Conservation (phyloP, 2,329 filamentous ascomycete genomes). For the Fusarium sp. region DNA sequence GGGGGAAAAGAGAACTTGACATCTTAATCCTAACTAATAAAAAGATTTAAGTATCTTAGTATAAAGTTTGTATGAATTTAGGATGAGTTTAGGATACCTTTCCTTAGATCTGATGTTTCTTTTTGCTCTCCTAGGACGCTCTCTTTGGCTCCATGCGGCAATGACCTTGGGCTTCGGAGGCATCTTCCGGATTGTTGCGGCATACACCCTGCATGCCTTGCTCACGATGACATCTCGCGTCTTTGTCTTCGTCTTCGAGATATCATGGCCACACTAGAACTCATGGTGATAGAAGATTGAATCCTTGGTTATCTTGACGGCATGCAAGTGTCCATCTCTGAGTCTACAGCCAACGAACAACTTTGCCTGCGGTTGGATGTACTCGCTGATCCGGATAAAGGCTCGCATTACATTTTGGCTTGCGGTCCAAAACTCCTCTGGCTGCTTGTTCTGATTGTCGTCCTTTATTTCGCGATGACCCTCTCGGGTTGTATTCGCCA, state of each 20-base stretch:
- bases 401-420: not conserved
- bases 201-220: not conserved
- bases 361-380: not conserved
- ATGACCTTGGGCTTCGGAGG: not conserved
- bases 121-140: too few relatives aligned
- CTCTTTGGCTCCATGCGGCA: not conserved
- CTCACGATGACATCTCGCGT: fast-evolving
- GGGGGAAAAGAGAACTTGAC: too few relatives aligned
- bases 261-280: not conserved
- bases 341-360: not conserved
- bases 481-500: not conserved
- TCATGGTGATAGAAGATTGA: not conserved
- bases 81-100: too few relatives aligned
- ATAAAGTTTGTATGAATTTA: too few relatives aligned
- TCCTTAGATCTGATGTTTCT: too few relatives aligned
- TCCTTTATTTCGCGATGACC: not conserved
- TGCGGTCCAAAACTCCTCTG: not conserved
- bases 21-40: too few relatives aligned
- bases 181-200: too few relatives aligned
- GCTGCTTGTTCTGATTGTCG: not conserved
- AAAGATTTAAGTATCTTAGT: too few relatives aligned
- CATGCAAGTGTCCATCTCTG: not conserved
- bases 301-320: not conserved
- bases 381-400: not conserved
- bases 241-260: not conserved